These are phyloP conservation scores for Acanthamoeba lenticulata DNA, from an alignment of 208 protist species.

Conservation along the genomic window DNA sequence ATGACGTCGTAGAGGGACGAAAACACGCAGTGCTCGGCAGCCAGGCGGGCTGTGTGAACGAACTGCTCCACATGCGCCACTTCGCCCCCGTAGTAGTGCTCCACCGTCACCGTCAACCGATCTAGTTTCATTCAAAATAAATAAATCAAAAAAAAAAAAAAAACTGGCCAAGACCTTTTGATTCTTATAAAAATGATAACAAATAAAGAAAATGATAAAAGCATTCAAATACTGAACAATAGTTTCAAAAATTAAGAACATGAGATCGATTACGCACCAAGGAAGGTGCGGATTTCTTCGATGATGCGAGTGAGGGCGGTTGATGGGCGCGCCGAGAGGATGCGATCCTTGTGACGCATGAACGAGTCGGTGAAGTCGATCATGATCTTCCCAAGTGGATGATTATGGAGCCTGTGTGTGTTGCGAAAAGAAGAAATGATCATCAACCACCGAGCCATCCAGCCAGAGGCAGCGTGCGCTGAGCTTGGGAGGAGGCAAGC, in stretches of 20 bases:
- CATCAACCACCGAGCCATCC: no score
- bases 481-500: no score
- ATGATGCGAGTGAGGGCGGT: not conserved
- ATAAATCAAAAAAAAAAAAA: not conserved
- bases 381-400: slow-evolving; percentile 15
- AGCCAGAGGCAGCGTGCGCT: no score
- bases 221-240: not conserved
- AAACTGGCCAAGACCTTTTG: not conserved
- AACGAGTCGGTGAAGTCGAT: slow-evolving; percentile 13
- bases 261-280: not conserved
- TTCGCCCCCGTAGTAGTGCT: slow-evolving; percentile 32
- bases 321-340: not conserved
- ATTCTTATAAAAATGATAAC: not conserved
- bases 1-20: slow-evolving; percentile 34
- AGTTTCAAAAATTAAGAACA: not conserved
- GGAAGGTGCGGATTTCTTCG: not conserved
- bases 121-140: not conserved
- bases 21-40: slow-evolving; percentile 32
- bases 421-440: no score
- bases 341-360: slow-evolving; percentile 21
- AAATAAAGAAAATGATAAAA: not conserved
- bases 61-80: slow-evolving; percentile 31
- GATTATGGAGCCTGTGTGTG: not conserved
- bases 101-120: not conserved
- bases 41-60: not conserved